Conservation (phyloP, 176 grass and related monocot species). For the Rhynchospora pubera region DNA sequence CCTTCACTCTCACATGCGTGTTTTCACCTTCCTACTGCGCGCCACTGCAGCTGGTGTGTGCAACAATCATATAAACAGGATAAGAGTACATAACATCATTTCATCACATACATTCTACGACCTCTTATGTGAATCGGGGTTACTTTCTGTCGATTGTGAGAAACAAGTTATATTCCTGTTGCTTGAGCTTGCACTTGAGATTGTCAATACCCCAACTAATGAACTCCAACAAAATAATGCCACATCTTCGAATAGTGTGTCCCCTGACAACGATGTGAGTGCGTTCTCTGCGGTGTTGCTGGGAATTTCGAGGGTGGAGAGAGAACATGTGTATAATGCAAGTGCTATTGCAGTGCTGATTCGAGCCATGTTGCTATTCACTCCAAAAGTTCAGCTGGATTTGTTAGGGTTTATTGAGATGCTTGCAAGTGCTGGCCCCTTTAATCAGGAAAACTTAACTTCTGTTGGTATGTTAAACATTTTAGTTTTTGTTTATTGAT, state of each 20-base stretch:
- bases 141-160: conserved; percentile 89
- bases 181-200: conserved; percentile 98
- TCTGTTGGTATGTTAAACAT: conserved; percentile 58
- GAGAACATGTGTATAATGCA: conserved; percentile 80
- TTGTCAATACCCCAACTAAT: conserved; percentile 70
- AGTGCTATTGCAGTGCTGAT: conserved; percentile 78
- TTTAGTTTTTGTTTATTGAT: neutral
- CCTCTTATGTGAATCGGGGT: conserved; percentile 85
- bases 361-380: conserved; percentile 76
- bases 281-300: conserved; percentile 57
- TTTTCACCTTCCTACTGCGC: conserved; percentile 85
- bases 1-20: conserved; percentile 58
- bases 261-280: conserved; percentile 42
- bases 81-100: conserved; percentile 78
- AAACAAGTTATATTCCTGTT: conserved; percentile 89
- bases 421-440: conserved; percentile 71
- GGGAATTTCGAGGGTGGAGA: conserved; percentile 78
- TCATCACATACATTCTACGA: conserved; percentile 91
- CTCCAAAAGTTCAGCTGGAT: conserved; percentile 89
- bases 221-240: conserved; percentile 46
- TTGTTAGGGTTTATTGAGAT: conserved; percentile 85
- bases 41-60: conserved; percentile 81
- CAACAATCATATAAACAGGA: conserved; percentile 86
- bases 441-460: conserved; percentile 98
- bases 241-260: conserved; percentile 28